Percentiles rank a stretch among this genome's conserved stretches.
phyloP scores from a whole-genome alignment of 768 basidiomycete species.

The Cystofilobasidium bisporidii region DNA sequence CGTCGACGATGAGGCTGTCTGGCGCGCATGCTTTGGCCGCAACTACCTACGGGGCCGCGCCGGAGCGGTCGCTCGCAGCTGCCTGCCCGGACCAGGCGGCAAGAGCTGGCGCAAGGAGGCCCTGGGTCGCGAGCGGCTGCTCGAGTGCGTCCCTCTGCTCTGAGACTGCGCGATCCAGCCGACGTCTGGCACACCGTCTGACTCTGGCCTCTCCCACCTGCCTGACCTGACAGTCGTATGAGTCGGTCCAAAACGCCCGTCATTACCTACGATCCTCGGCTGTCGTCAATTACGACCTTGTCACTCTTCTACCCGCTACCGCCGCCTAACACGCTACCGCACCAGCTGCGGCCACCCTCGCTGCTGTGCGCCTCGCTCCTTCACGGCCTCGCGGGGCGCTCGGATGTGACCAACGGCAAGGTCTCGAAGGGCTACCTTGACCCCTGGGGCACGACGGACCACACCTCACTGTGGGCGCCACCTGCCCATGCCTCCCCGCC shows the following conservation, averaged over 20 bases:
- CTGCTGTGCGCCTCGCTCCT: constrained; percentile 13
- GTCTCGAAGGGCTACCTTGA: constrained; percentile 27
- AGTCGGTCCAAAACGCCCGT: constrained; percentile 12
- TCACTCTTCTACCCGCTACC: constrained; percentile 24
- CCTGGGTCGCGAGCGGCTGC: constrained; percentile 14
- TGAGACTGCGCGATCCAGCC: neutral
- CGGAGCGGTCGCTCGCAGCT: constrained; percentile 10
- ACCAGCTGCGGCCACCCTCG: constrained; percentile 18
- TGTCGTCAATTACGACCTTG: constrained; percentile 10
- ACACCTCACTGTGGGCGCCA: neutral
- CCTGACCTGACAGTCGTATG: neutral
- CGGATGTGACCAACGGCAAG: constrained; percentile 16
- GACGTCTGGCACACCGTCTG: no score
- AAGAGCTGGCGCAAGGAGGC: constrained; percentile 26
- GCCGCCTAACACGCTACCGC: constrained; percentile 15
- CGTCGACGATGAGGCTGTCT: constrained; percentile 20
- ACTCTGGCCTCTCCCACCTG: neutral
- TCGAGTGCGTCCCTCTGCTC: constrained; percentile 12
- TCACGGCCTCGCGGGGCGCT: constrained; percentile 12
- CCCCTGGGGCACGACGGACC: constrained; percentile 9
- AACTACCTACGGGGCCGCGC: neutral
- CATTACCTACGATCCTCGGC: constrained; percentile 19
- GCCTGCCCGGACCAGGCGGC: constrained; percentile 14
- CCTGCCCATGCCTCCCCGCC: neutral
- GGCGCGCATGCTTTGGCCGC: constrained; percentile 10